A percentile compares a stretch with the other conserved stretches of the same genome.
Evolutionary conservation across 164 flowering plant genomes (phyloP).

Genomic region (Aristolochia contorta): DNA sequence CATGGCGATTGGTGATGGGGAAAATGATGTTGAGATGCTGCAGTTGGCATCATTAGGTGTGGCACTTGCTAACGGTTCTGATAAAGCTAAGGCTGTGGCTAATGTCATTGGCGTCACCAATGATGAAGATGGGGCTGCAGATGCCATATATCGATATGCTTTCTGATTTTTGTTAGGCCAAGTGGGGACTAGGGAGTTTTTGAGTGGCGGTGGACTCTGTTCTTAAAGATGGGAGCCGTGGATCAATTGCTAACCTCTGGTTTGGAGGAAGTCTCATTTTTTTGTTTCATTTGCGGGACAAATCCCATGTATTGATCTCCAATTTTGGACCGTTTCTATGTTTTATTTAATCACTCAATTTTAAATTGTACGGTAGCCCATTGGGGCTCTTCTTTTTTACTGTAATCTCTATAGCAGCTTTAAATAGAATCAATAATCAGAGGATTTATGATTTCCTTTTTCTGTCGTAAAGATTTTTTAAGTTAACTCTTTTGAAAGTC

Average conservation of each 20-base stretch:
- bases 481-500: too few species aligned
- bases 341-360: not conserved
- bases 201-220: too few species aligned
- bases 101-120: slow-evolving; percentile 69
- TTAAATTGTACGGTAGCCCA: too few species aligned
- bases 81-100: slow-evolving; percentile 80
- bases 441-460: too few species aligned
- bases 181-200: too few species aligned
- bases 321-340: not conserved
- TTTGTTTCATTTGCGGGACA: too few species aligned
- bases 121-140: slow-evolving; percentile 96
- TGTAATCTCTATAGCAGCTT: too few species aligned
- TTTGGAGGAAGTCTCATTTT: not conserved
- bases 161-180: slow-evolving; percentile 32
- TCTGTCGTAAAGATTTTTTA: too few species aligned
- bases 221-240: slow-evolving; percentile 27
- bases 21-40: slow-evolving; percentile 94
- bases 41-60: slow-evolving; percentile 78
- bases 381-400: too few species aligned
- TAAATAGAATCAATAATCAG: too few species aligned
- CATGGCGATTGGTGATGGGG: slow-evolving; percentile 97
- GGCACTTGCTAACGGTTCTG: slow-evolving; percentile 83
- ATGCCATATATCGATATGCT: slow-evolving; percentile 89
- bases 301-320: too few species aligned
- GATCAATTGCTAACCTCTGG: not conserved